Evolutionary conservation across 768 basidiomycete species (phyloP).

Genomic region (Lactifluus volemus): DNA sequence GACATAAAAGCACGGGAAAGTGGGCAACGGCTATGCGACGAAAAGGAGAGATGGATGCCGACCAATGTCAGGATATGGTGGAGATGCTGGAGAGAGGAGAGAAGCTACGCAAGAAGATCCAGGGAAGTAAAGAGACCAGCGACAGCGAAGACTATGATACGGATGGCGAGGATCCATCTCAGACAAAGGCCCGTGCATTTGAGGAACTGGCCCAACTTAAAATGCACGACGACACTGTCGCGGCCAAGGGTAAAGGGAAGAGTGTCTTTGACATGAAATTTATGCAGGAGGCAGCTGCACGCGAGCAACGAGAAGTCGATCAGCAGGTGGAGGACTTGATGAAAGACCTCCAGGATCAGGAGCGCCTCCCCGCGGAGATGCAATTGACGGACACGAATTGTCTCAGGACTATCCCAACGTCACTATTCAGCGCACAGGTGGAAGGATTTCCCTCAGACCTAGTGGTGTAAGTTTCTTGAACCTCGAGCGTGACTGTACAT

Average conservation of each 20-base stretch:
- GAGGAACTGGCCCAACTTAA: constrained; percentile 19
- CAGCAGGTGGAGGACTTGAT: constrained; percentile 65
- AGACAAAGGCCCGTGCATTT: constrained; percentile 22
- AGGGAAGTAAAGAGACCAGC: constrained; percentile 45
- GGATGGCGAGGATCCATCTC: constrained; percentile 50
- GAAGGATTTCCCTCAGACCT: constrained; percentile 56
- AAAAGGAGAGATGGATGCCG: constrained; percentile 57
- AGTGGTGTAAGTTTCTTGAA: constrained; percentile 24
- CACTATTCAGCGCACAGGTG: constrained; percentile 50
- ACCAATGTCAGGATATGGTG: constrained; percentile 58
- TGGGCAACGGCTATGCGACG: constrained; percentile 74
- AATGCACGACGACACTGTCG: not conserved
- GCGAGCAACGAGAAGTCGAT: constrained; percentile 49
- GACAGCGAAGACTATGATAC: constrained; percentile 40
- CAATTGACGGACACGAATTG: constrained; percentile 25
- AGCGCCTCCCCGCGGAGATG: constrained; percentile 25
- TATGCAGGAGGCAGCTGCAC: constrained; percentile 86
- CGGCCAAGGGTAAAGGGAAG: constrained; percentile 36
- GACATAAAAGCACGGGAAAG: constrained; percentile 82
- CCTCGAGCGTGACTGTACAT: not conserved
- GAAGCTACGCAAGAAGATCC: constrained; percentile 66
- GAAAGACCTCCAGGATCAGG: constrained; percentile 48
- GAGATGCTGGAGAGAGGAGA: constrained; percentile 85
- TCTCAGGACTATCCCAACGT: constrained; percentile 30
- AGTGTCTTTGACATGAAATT: constrained; percentile 95